Conservation (phyloP, 305 asterid species). For the Fraxinus velutina region DNA sequence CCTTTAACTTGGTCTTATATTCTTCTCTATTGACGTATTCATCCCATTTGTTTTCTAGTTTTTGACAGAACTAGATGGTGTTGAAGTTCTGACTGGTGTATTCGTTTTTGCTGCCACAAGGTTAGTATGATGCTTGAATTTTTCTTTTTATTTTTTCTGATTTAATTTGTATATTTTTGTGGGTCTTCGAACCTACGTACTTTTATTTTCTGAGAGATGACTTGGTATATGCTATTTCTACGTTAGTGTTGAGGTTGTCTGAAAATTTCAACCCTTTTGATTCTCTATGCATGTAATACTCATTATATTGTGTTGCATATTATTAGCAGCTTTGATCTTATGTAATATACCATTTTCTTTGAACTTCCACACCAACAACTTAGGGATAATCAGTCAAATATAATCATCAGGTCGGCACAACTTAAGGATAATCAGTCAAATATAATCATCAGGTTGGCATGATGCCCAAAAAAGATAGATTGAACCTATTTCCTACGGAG, state of each 20-base stretch:
- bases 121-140: conserved; percentile 26
- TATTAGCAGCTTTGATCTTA: too few species aligned
- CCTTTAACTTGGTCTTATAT: conserved; percentile 1
- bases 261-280: neutral
- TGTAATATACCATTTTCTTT: too few species aligned
- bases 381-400: neutral
- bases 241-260: neutral
- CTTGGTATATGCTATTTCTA: neutral
- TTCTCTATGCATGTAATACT: too few species aligned
- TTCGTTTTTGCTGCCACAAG: conserved; percentile 98
- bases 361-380: neutral
- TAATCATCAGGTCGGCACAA: neutral
- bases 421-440: neutral
- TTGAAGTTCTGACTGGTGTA: conserved; percentile 94
- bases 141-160: neutral
- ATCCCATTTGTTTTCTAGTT: conserved; percentile 45
- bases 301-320: too few species aligned
- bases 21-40: conserved; percentile 24
- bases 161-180: neutral
- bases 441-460: neutral
- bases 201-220: neutral
- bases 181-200: neutral
- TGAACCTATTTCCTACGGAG: neutral
- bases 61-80: conserved; percentile 92
- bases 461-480: neutral